Evolutionary conservation across 1,284 basidiomycete genomes (phyloP), one percentile per base, ranked within the genome.

Genomic region (Schizopora paradoxa): DNA sequence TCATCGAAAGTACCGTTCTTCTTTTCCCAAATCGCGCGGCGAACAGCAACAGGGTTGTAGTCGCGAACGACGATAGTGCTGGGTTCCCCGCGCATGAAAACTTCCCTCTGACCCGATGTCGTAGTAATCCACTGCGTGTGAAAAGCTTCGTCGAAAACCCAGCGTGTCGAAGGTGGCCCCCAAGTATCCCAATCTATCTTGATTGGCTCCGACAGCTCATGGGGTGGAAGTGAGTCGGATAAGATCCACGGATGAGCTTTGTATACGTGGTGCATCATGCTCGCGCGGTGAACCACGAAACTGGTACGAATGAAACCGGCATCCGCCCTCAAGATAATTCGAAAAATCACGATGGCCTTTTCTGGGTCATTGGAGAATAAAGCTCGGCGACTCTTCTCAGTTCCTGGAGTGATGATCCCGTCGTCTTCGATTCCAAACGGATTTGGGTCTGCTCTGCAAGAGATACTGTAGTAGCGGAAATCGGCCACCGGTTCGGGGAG

Each of bases 111-210:
- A 3, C 74, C 74, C 14, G 63, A 61, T 3, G 71, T 68, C 4
- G 67, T 72, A 34, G 73, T 76, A 41, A 76, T 73, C 72, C 72
- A 76, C 14, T 67, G 61, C 25, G 61, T 66, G 7, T 66, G 58
- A 25, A 64, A 52, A n/a, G 50, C 49, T 22, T 66, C 64, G 16
- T 62, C 56, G 39, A 66, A 60, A 48, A 73, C 63, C 68, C 70
- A 74, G 11, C 72, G 65, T 22, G 69, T 66, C 7, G 60, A 53
- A 0, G 45, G 44, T 3, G 66, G 65, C 2, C 72, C 73, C 74
- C 75, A 77, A 1, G 56, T 49, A 0, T 48, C 43, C 69, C 72
- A 76, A 0, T 62, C 56, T 8, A 72, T 37, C n/a, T 27, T 21
- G 14, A 28, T 41, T 0, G 28, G n/a, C 21, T n/a, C 6, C 18